phyloP scores from a whole-genome alignment of 192 early-diverging fungal species.

The Spizellomyces sp. region DNA sequence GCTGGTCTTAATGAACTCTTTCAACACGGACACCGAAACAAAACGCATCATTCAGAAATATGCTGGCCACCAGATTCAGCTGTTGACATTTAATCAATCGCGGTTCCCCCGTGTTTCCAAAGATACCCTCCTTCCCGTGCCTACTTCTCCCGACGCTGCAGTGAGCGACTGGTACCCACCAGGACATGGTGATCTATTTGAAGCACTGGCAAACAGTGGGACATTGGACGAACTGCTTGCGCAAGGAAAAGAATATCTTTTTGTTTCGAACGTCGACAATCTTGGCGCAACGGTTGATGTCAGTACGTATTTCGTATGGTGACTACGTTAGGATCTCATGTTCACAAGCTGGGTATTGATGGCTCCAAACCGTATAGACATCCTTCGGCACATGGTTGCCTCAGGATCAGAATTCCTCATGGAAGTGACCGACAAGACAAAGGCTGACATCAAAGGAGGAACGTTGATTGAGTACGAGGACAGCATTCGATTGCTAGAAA shows the following conservation, averaged over 20 bases:
- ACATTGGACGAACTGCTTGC: conserved; percentile 88
- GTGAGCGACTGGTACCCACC: conserved; percentile 90
- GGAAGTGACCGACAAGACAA: conserved; percentile 99
- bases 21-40: conserved; percentile 99
- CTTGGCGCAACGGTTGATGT: conserved; percentile 96
- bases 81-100: conserved; percentile 98
- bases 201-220: conserved; percentile 90
- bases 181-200: conserved; percentile 98
- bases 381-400: conserved; percentile 87
- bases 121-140: conserved; percentile 86
- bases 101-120: conserved; percentile 92
- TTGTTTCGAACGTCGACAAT: conserved; percentile 99
- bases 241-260: conserved; percentile 98
- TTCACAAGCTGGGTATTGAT: no score
- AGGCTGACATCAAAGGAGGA: conserved; percentile 99
- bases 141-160: conserved; percentile 68
- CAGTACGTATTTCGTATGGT: conserved; percentile 27
- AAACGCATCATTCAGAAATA: conserved; percentile 98
- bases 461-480: conserved; percentile 99
- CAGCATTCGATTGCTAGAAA: conserved; percentile 88
- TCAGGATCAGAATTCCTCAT: conserved; percentile 93
- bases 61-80: conserved; percentile 84
- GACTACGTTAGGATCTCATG: background rate
- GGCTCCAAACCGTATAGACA: conserved; percentile 43
- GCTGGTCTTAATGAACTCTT: conserved; percentile 99